phyloP scores from a whole-genome alignment of 805 yeast species.

The Komagataella phaffii region DNA sequence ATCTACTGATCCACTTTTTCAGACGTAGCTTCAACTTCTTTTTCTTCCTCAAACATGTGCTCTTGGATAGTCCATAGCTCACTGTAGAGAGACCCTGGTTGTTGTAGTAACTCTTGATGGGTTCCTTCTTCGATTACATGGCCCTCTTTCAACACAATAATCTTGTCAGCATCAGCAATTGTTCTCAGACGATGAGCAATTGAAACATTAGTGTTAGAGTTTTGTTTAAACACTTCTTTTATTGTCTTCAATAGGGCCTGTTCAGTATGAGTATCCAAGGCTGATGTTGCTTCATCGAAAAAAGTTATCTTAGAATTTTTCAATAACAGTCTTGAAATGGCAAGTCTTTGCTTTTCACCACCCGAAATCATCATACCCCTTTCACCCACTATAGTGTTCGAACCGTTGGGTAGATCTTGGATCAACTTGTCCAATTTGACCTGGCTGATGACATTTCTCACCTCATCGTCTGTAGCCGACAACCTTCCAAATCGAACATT shows the following conservation, averaged over 20 bases:
- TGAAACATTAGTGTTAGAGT: conserved; percentile 61
- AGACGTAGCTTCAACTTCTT: conserved; percentile 17
- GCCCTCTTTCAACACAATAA: conserved; percentile 75
- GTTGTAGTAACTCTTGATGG: conserved; percentile 47
- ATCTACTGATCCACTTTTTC: background rate
- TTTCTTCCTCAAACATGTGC: conserved; percentile 39
- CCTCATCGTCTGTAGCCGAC: conserved; percentile 60
- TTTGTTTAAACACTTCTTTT: conserved; percentile 43
- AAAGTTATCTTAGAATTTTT: conserved; percentile 84
- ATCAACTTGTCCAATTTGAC: conserved; percentile 61
- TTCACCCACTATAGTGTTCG: conserved; percentile 84
- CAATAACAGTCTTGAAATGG: conserved; percentile 81
- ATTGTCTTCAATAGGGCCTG: conserved; percentile 71
- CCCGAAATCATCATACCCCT: conserved; percentile 98
- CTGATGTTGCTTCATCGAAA: conserved; percentile 95
- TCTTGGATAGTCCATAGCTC: conserved; percentile 92
- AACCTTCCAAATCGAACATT: conserved; percentile 80
- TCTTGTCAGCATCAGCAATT: conserved; percentile 87
- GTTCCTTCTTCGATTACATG: conserved; percentile 79
- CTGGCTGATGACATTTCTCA: conserved; percentile 43
- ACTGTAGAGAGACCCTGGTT: conserved; percentile 50
- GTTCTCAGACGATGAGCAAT: conserved; percentile 93
- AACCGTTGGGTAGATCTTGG: conserved; percentile 68
- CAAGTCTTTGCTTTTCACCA: conserved; percentile 95
- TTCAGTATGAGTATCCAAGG: conserved; percentile 93